These are phyloP conservation scores for Suzukiozyma palmioleophila DNA, from an alignment of 1,139 yeast species.

Conservation along the genomic window DNA sequence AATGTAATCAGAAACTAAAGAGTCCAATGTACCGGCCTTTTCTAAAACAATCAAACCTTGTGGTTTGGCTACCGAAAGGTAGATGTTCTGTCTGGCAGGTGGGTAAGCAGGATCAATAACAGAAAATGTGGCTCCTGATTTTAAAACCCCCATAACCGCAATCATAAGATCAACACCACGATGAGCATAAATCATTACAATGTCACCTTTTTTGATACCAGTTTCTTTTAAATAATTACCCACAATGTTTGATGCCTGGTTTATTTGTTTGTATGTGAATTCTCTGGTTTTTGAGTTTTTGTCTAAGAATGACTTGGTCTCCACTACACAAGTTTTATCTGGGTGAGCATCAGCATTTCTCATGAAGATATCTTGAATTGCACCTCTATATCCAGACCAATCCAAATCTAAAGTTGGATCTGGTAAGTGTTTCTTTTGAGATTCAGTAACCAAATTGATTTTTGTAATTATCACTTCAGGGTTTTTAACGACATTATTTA, in stretches of 20 bases:
- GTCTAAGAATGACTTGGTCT: conserved; percentile 70
- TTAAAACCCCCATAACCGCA: conserved; percentile 95
- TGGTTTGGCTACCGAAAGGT: conserved; percentile 90
- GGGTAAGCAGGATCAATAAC: conserved; percentile 99
- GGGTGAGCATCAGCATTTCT: conserved; percentile 81
- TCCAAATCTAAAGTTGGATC: conserved; percentile 85
- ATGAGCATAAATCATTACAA: conserved; percentile 95
- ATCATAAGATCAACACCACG: conserved; percentile 96
- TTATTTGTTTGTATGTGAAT: conserved; percentile 80
- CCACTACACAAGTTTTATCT: conserved; percentile 84
- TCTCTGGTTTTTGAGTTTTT: conserved; percentile 56
- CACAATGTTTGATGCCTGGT: conserved; percentile 89
- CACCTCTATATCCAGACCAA: conserved; percentile 90
- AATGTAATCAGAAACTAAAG: conserved; percentile 74
- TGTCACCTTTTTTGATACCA: conserved; percentile 87
- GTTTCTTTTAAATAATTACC: conserved; percentile 81
- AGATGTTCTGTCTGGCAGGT: conserved; percentile 93
- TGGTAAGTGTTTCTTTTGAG: conserved; percentile 63
- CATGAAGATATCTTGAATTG: conserved; percentile 92
- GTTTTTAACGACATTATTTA: conserved; percentile 22
- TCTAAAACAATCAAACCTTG: conserved; percentile 82
- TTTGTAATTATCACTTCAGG: conserved; percentile 48
- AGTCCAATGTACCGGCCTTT: conserved; percentile 82
- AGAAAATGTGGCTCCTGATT: conserved; percentile 97
- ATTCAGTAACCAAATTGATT: conserved; percentile 60